Percentiles rank a stretch among this genome's conserved stretches.
Evolutionary conservation across 2,329 filamentous ascomycete species (phyloP).

Genomic region (Coniochaeta pulveracea): DNA sequence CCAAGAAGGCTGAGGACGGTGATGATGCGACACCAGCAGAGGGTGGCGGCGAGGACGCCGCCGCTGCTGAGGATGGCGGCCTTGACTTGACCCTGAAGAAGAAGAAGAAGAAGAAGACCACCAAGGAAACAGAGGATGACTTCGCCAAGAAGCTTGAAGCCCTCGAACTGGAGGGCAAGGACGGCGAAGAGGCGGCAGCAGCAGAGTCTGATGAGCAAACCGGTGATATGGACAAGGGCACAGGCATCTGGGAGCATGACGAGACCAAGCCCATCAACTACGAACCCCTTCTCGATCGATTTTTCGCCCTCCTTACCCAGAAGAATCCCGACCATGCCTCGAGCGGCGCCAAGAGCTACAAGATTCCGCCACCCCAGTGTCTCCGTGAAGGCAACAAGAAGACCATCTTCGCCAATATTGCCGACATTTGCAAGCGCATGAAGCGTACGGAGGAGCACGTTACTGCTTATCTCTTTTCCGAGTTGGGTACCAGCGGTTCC

Average conservation of each 20-base stretch:
- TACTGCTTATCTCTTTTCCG: constrained; percentile 91
- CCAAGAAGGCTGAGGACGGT: constrained; percentile 41
- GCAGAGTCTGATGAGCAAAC: constrained; percentile 43
- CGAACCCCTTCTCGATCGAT: constrained; percentile 74
- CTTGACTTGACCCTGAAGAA: constrained; percentile 45
- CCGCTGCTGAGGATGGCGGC: constrained; percentile 47
- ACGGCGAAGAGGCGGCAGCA: constrained; percentile 37
- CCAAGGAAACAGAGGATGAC: constrained; percentile 26
- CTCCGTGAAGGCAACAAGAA: constrained; percentile 99
- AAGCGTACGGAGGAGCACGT: constrained; percentile 98
- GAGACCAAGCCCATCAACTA: constrained; percentile 71
- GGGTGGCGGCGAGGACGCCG: constrained; percentile 40
- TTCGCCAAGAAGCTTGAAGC: constrained; percentile 19
- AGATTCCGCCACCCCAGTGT: constrained; percentile 97
- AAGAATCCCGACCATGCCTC: constrained; percentile 94
- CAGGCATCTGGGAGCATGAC: constrained; percentile 82
- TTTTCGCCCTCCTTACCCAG: constrained; percentile 89
- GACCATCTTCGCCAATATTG: constrained; percentile 98
- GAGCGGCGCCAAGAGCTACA: constrained; percentile 87
- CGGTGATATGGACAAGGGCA: constrained; percentile 78
- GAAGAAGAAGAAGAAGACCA: constrained; percentile 73
- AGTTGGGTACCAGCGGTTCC: constrained; percentile 93
- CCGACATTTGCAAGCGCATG: constrained; percentile 98
- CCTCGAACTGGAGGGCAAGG: constrained; percentile 36
- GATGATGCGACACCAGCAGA: constrained; percentile 33